Conservation (phyloP, 768 basidiomycete genomes). For the Leccinum variicolor region DNA sequence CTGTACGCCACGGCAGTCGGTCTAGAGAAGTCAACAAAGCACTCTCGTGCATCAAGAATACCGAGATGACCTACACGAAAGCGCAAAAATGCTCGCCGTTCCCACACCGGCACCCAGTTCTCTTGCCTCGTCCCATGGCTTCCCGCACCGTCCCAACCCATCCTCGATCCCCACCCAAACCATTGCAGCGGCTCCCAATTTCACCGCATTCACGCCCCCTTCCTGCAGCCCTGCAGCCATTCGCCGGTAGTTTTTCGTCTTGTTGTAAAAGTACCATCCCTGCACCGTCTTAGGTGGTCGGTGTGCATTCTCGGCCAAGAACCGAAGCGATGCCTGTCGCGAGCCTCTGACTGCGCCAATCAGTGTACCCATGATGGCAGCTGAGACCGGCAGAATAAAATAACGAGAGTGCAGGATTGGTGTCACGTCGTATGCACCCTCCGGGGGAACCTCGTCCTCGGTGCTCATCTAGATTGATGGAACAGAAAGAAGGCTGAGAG, state of each 20-base stretch:
- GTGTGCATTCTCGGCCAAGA: constrained; percentile 92
- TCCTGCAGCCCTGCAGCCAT: constrained; percentile 69
- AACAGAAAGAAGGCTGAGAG: neutral
- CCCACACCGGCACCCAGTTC: constrained; percentile 65
- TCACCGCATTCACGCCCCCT: constrained; percentile 54
- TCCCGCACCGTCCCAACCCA: constrained; percentile 34
- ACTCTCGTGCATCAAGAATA: neutral
- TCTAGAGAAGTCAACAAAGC: constrained; percentile 37
- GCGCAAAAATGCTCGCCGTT: constrained; percentile 56
- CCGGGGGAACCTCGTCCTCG: constrained; percentile 3
- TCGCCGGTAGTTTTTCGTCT: constrained; percentile 91
- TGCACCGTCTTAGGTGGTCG: constrained; percentile 78
- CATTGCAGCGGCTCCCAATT: constrained; percentile 45
- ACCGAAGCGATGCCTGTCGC: constrained; percentile 67
- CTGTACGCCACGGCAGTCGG: constrained; percentile 51
- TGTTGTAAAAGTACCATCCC: constrained; percentile 96
- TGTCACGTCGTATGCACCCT: constrained; percentile 26
- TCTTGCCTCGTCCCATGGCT: constrained; percentile 39
- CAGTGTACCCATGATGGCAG: constrained; percentile 56
- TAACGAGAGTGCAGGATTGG: constrained; percentile 43
- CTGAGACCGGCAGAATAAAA: constrained; percentile 59
- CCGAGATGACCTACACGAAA: constrained; percentile 42
- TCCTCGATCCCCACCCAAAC: constrained; percentile 52
- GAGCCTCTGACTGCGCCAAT: constrained; percentile 75
- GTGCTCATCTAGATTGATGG: constrained; percentile 16